A percentile compares a stretch with the other conserved stretches of the same genome.
Evolutionary conservation across 1,139 yeast genomes (phyloP).

Genomic region (Lodderomyces theae): DNA sequence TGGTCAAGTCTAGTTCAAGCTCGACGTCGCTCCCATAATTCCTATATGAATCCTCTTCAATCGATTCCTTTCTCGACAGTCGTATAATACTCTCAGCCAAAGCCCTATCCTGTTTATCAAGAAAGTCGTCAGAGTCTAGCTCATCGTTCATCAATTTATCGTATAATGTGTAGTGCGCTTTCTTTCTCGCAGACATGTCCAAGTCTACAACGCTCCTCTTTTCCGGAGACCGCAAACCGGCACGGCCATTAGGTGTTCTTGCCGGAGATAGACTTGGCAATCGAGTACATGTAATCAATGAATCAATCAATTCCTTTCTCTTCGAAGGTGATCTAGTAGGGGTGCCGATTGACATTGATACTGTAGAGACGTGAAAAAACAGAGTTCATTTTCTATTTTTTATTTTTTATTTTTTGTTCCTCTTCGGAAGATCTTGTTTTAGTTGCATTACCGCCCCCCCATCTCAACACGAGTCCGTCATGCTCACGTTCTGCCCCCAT

Average conservation of each 20-base stretch:
- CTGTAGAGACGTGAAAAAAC: not conserved
- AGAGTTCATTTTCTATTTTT: not conserved
- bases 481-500: slow-evolving; percentile 92
- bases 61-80: slow-evolving; percentile 21
- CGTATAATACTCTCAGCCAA: slow-evolving; percentile 45
- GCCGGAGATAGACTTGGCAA: slow-evolving; percentile 9
- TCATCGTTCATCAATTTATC: slow-evolving; percentile 36
- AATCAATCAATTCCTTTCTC: not conserved
- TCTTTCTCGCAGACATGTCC: slow-evolving; percentile 50
- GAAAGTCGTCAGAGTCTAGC: slow-evolving; percentile 26
- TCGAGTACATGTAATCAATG: not conserved
- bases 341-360: not conserved
- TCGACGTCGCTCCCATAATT: slow-evolving; percentile 32
- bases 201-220: slow-evolving; percentile 43
- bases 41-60: slow-evolving; percentile 5
- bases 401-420: not conserved
- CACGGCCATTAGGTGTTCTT: slow-evolving; percentile 31
- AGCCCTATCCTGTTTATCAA: slow-evolving; percentile 35
- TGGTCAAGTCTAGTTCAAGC: slow-evolving; percentile 27
- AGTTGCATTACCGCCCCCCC: too few relatives aligned
- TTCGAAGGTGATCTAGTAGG: slow-evolving; percentile 12
- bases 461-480: slow-evolving; percentile 20
- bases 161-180: slow-evolving; percentile 39
- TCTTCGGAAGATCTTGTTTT: too few relatives aligned
- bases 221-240: slow-evolving; percentile 46